These are phyloP conservation scores for Wickerhamomyces bovis DNA, from an alignment of 805 yeast genomes.

Conservation along the genomic window DNA sequence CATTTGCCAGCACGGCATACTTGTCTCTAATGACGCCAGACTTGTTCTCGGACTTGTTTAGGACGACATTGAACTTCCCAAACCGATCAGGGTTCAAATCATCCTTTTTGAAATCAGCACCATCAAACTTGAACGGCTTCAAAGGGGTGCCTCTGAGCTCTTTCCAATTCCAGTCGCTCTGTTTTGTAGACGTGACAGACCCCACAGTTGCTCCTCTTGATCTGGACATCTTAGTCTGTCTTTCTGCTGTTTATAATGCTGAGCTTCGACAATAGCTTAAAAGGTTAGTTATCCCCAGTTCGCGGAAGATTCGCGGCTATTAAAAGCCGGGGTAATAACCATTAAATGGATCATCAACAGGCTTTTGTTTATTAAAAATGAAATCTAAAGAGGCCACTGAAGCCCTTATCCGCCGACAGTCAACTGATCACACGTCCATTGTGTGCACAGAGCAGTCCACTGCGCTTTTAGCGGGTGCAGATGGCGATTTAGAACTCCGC, in stretches of 20 bases:
- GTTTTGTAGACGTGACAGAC: background rate
- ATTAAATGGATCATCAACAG: too few species aligned
- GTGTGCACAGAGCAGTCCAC: background rate
- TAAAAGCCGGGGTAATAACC: too few species aligned
- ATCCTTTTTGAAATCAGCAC: conserved; percentile 10
- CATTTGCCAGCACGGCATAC: conserved; percentile 5
- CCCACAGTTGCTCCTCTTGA: conserved; percentile 2
- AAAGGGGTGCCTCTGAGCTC: conserved; percentile 18
- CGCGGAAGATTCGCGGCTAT: too few species aligned
- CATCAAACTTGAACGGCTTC: conserved; percentile 11
- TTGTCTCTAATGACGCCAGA: conserved; percentile 5
- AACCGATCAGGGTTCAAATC: conserved; percentile 14
- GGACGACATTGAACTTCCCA: conserved; percentile 9
- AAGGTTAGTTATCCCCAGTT: too few species aligned
- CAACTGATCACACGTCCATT: background rate
- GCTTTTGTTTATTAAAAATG: too few species aligned
- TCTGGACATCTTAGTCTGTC: background rate
- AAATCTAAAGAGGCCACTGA: background rate
- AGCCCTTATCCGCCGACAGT: background rate
- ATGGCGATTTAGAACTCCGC: background rate
- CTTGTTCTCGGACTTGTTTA: conserved; percentile 22
- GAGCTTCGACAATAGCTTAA: too few species aligned
- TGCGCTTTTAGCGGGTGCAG: background rate
- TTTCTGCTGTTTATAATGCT: too few species aligned
- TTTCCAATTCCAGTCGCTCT: conserved; percentile 8